Evolutionary conservation across 345 rosid genomes (phyloP).

Genomic region (Eucalyptus regnans): DNA sequence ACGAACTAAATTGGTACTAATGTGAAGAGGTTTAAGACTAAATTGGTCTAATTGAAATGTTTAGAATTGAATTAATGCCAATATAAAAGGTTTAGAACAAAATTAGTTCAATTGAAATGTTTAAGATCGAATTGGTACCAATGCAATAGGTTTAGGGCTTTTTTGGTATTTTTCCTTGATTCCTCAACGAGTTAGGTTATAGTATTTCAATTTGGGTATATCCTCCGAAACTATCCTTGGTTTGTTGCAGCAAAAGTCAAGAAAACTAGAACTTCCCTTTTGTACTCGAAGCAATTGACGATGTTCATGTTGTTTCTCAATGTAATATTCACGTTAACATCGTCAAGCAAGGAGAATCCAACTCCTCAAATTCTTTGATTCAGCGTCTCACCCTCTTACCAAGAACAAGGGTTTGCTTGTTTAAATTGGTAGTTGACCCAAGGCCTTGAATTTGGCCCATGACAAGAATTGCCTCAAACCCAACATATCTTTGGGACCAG

Average conservation of each 20-base stretch:
- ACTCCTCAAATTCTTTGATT: neutral
- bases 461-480: neutral
- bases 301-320: neutral
- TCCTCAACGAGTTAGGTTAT: neutral
- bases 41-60: too few species aligned
- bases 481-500: neutral
- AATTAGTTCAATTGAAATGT: too few species aligned
- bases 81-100: too few species aligned
- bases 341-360: neutral
- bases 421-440: neutral
- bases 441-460: neutral
- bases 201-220: accelerated
- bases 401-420: accelerated
- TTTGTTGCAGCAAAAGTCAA: accelerated
- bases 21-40: too few species aligned
- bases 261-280: neutral
- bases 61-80: too few species aligned
- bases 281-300: neutral
- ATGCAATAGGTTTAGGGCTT: too few species aligned
- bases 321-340: neutral
- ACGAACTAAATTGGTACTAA: too few species aligned
- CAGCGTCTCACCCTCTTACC: neutral
- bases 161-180: too few species aligned
- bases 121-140: accelerated
- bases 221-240: accelerated